These are phyloP conservation scores for Fusarium ambrosium DNA, from an alignment of 2,329 filamentous ascomycete species.

Conservation along the genomic window DNA sequence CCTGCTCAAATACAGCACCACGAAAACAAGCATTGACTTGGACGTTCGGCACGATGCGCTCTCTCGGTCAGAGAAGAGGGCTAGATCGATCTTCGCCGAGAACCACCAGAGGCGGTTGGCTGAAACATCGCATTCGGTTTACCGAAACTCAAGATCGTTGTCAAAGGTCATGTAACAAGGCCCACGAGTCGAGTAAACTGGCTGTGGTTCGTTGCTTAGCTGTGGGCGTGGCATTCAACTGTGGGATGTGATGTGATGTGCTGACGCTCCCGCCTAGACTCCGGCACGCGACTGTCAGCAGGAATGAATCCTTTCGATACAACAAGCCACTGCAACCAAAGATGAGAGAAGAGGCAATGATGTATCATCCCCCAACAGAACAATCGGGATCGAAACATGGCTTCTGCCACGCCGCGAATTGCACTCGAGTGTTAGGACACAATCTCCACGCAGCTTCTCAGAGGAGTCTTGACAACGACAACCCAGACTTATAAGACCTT, in stretches of 20 bases:
- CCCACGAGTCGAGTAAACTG: neutral
- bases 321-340: neutral
- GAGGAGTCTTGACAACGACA: conserved; percentile 66
- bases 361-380: conserved; percentile 78
- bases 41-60: neutral
- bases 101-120: neutral
- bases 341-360: conserved; percentile 31
- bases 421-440: conserved; percentile 86
- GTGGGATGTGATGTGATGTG: neutral
- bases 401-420: conserved; percentile 79
- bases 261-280: no score
- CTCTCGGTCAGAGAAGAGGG: conserved; percentile 31
- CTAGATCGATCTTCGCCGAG: conserved; percentile 5
- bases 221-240: neutral
- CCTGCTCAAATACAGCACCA: neutral
- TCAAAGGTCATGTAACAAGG: neutral
- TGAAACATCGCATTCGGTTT: neutral
- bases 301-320: no score
- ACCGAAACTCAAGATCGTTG: neutral
- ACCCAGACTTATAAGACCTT: conserved; percentile 52
- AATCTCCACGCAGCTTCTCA: conserved; percentile 92
- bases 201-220: conserved; percentile 8
- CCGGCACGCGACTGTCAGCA: conserved; percentile 3
- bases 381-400: conserved; percentile 85
- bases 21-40: neutral